Conservation (phyloP, 1,284 basidiomycete species). For the Fistulinella cinereoalba region DNA sequence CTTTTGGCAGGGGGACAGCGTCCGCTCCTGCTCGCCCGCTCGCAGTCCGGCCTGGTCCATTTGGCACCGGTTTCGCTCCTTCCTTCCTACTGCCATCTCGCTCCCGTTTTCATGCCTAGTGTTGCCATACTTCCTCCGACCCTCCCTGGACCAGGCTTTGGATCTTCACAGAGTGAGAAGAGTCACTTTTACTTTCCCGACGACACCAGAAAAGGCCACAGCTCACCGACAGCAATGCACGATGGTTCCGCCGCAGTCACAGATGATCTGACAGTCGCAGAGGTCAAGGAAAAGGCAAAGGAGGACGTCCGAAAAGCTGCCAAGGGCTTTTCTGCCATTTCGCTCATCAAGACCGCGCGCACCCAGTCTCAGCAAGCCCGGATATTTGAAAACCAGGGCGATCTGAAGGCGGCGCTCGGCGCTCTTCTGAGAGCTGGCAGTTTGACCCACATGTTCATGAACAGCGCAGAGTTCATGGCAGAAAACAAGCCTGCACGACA, state of each 20-base stretch:
- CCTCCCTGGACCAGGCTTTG: constrained; percentile 32
- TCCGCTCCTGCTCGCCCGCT: constrained; percentile 6
- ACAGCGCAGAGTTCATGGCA: constrained; percentile 53
- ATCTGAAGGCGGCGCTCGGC: constrained; percentile 57
- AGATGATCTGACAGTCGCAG: constrained; percentile 46
- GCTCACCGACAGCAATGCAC: constrained; percentile 26
- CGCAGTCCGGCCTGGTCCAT: constrained; percentile 14
- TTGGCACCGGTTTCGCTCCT: constrained; percentile 6
- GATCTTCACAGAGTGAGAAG: constrained; percentile 28
- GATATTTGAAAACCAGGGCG: constrained; percentile 50
- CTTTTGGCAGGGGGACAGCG: not conserved
- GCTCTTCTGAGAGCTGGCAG: constrained; percentile 59
- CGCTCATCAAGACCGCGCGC: constrained; percentile 59
- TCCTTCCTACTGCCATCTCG: not conserved
- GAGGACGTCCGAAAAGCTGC: constrained; percentile 53
- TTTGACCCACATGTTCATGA: constrained; percentile 55
- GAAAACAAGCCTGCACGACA: constrained; percentile 45
- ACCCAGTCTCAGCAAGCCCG: constrained; percentile 51
- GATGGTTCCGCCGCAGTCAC: constrained; percentile 27
- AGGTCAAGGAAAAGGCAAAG: constrained; percentile 63
- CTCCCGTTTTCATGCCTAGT: constrained; percentile 37
- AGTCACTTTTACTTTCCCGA: constrained; percentile 19
- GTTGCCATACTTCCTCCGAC: constrained; percentile 35
- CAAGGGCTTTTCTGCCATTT: constrained; percentile 50
- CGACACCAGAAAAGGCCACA: constrained; percentile 14